A percentile compares a stretch with the other conserved stretches of the same genome.
phyloP scores from a whole-genome alignment of 2,329 filamentous ascomycete species.

The Ceratocystiopsis sp. region DNA sequence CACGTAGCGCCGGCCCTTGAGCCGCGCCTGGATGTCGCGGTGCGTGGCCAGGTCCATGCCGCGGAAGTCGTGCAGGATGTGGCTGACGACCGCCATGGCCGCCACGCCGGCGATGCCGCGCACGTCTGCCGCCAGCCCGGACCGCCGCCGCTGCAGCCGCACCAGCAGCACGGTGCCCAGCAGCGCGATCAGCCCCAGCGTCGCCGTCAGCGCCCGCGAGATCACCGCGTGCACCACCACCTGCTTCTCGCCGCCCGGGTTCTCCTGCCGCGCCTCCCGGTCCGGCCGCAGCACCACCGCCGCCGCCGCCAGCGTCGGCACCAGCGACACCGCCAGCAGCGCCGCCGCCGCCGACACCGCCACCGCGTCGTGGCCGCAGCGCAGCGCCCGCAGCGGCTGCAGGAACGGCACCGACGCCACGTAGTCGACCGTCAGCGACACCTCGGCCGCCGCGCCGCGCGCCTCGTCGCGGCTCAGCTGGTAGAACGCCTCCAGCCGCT shows the following conservation, averaged over 20 bases:
- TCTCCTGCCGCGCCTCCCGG: constrained; percentile 23
- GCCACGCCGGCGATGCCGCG: constrained; percentile 58
- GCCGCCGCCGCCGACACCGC: constrained; percentile 47
- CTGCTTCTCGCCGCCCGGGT: constrained; percentile 29
- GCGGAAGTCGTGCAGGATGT: constrained; percentile 59
- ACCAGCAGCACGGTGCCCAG: constrained; percentile 41
- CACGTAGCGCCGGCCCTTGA: constrained; percentile 51
- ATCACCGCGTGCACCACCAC: constrained; percentile 39
- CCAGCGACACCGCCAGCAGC: constrained; percentile 47
- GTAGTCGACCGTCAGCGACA: constrained; percentile 60
- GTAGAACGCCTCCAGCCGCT: constrained; percentile 49
- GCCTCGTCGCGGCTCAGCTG: constrained; percentile 37
- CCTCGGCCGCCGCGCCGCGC: constrained; percentile 40
- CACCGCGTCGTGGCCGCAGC: constrained; percentile 50
- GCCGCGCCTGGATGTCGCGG: constrained; percentile 47
- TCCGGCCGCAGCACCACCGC: constrained; percentile 39
- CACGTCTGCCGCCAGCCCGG: constrained; percentile 50
- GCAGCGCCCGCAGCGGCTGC: constrained; percentile 44
- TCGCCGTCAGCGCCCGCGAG: constrained; percentile 42
- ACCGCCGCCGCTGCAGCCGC: constrained; percentile 43
- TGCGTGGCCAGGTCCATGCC: constrained; percentile 52
- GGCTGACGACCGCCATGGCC: constrained; percentile 56
- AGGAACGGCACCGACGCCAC: constrained; percentile 50
- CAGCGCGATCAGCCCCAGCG: constrained; percentile 38
- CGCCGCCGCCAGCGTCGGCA: constrained; percentile 51